Evolutionary conservation across 1,284 basidiomycete genomes (phyloP), one percentile per base, ranked within the genome.

Genomic region (Pascua sp.): DNA sequence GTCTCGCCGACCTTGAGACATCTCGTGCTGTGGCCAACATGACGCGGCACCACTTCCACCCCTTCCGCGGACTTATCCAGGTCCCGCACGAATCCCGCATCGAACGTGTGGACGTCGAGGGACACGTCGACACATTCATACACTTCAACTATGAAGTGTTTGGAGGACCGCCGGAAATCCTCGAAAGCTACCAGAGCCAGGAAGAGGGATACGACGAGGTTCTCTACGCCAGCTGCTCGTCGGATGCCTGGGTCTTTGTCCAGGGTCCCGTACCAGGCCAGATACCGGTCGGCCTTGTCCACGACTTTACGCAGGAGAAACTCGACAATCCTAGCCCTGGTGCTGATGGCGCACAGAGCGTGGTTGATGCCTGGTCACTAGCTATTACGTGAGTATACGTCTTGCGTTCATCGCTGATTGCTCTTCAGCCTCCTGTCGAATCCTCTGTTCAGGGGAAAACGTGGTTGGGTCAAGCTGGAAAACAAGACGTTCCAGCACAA

Each of bases 401-500:
- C 12, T n/a, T 11, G n/a, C n/a, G 8, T 3, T 1, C 47, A 36
- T 15, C 3, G 10, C 43, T 37, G 32, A 32, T 24, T 9, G 1
- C 12, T 50, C 17, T 13, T 8, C 45, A 74, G 72, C 1, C 59
- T 76, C 1, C 64, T 76, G 4, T 53, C 55, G 38, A 76, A 76
- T 50, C 65, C 73, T 0, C 47, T 74, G 11, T 74, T 76, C 63
- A 69, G 65, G 46, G 63, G 64, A 17, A 67, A 73, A 40, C 54
- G 69, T 24, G 71, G 72, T 3, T 74, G 67, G 65, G 67, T 76
- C 36, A 68, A 65, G 47, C 56, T 76, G 18, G 56, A 64, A 24
- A 74, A 72, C 59, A 49, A 53, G 36, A 64, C 57, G 18, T 74
- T 71, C 55, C 49, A 59, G 42, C 53, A 46, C 11, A 60, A 65